Base-by-base conservation (phyloP, 83 land plant species). In the Larix sibirica region DNA sequence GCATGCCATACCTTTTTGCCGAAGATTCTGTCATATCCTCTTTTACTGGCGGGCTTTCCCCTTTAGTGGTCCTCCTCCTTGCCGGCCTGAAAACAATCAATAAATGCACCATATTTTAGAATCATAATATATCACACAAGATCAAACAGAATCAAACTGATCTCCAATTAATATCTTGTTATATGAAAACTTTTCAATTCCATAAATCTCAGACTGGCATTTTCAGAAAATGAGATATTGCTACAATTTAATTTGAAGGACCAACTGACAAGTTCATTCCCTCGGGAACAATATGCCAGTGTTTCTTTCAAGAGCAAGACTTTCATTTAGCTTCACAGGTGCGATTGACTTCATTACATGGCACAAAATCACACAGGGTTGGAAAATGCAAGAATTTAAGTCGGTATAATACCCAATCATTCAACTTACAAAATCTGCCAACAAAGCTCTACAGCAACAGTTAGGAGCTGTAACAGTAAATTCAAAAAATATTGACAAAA, bases 21-120 rank as follows among this genome's bases (percentile, higher is more conserved):
- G 76, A 71, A 18, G 54, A 42, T 71, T 71, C 38, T 6, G 54
- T 36, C 18, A 20, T n/a, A 21, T 40, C 76, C 9, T 18, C 23
- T 38, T 71, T 71, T 40, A 71, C 54, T n/a, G n/a, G 6, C 0
- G 54, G 21, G 16, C 1, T 47, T 42, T 71, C 76, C 24, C 20
- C 50, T 71, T 71, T 71, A 71, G 8, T 71, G 54, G 54, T 40
- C 56, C 54, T 71, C 77, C 44, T 42, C 77, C 42, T 71, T 71
- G 50, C 54, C 21, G n/a, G 9, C 77, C 77, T 42, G 56, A 20
- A 71, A 71, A n/a, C 1, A 67, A 16, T 31, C 36, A 67, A 28
- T 31, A 67, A 4, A 67, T 8, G 28, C 18, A 67, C 17, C 18
- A 68, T 16, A 14, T 16, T 31, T 33, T 40, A 31, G 18, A 4